Percentiles rank a stretch among this genome's conserved stretches.
phyloP scores from a whole-genome alignment of 2,329 filamentous ascomycete genomes.

The Lojkania enalia region DNA sequence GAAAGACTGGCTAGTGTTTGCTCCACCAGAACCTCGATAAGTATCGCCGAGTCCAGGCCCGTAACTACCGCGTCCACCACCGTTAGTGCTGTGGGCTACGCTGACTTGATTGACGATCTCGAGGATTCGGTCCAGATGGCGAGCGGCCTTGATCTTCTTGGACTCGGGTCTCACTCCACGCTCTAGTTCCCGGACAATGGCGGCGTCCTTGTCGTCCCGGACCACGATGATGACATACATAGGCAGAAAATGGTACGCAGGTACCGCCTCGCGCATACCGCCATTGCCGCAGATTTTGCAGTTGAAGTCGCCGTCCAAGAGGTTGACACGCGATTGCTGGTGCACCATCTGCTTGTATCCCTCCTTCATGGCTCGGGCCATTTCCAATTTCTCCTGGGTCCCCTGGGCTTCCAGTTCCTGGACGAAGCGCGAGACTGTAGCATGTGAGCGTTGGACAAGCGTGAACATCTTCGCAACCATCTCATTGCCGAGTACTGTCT shows the following conservation, averaged over 20 bases:
- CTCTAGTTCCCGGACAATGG: slow-evolving; percentile 10
- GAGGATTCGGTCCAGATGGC: no score
- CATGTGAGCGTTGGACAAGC: background rate
- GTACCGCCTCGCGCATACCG: background rate
- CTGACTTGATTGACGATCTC: no score
- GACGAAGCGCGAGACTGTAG: no score
- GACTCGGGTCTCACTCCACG: slow-evolving; percentile 1
- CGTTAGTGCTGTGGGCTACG: no score
- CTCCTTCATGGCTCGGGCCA: background rate
- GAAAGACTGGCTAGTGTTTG: no score
- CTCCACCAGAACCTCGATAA: no score
- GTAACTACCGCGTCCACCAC: no score
- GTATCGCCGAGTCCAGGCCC: no score
- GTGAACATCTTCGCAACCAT: background rate
- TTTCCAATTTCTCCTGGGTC: background rate
- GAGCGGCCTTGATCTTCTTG: background rate
- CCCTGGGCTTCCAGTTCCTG: background rate
- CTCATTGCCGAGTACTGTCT: no score
- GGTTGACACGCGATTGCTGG: background rate
- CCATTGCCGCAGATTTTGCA: slow-evolving; percentile 7
- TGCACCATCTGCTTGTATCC: background rate
- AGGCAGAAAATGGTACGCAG: slow-evolving; percentile 1
- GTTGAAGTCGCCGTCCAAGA: slow-evolving; percentile 9
- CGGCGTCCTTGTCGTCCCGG: slow-evolving; percentile 5
- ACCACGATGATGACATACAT: slow-evolving; percentile 12